Conservation (phyloP, 2,329 filamentous ascomycete species). For the Colletotrichum zoysiae region DNA sequence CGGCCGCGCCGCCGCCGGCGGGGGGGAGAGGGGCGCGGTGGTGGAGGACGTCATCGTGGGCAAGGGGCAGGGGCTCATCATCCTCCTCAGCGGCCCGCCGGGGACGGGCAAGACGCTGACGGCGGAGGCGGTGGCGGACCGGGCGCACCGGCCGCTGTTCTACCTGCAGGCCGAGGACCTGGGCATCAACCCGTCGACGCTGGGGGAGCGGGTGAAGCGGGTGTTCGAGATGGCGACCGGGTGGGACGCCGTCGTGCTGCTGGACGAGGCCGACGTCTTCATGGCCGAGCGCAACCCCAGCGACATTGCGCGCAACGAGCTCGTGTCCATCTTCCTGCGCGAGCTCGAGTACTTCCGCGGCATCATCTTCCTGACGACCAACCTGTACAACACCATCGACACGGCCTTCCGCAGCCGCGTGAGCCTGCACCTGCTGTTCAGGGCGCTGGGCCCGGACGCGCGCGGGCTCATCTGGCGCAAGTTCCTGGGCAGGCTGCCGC, state of each 20-base stretch:
- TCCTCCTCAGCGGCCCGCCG: slow-evolving; percentile 59
- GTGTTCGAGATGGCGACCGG: slow-evolving; percentile 62
- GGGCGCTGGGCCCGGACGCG: slow-evolving; percentile 53
- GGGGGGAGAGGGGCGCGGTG: slow-evolving; percentile 39
- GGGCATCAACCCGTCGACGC: slow-evolving; percentile 56
- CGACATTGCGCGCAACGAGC: slow-evolving; percentile 62
- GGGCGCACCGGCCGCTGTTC: slow-evolving; percentile 59
- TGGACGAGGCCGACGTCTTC: slow-evolving; percentile 68
- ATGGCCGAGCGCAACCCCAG: slow-evolving; percentile 60
- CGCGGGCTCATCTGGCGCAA: slow-evolving; percentile 60
- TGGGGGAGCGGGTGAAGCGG: slow-evolving; percentile 62
- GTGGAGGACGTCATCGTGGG: slow-evolving; percentile 56
- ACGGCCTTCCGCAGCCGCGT: slow-evolving; percentile 60
- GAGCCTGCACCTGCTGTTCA: slow-evolving; percentile 61
- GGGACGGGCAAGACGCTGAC: slow-evolving; percentile 63
- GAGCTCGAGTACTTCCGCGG: slow-evolving; percentile 61
- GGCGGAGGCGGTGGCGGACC: slow-evolving; percentile 59
- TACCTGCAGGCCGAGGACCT: slow-evolving; percentile 62
- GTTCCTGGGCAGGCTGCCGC: slow-evolving; percentile 57
- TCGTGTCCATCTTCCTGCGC: slow-evolving; percentile 61
- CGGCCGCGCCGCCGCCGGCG: slow-evolving; percentile 6
- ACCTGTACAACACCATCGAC: slow-evolving; percentile 58
- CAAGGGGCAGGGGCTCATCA: slow-evolving; percentile 59
- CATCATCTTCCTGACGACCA: slow-evolving; percentile 61
- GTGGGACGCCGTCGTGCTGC: slow-evolving; percentile 64